A percentile compares a stretch with the other conserved stretches of the same genome.
These are phyloP conservation scores for Lecanicillium sp. DNA, from an alignment of 2,329 filamentous ascomycete genomes.

Conservation along the genomic window DNA sequence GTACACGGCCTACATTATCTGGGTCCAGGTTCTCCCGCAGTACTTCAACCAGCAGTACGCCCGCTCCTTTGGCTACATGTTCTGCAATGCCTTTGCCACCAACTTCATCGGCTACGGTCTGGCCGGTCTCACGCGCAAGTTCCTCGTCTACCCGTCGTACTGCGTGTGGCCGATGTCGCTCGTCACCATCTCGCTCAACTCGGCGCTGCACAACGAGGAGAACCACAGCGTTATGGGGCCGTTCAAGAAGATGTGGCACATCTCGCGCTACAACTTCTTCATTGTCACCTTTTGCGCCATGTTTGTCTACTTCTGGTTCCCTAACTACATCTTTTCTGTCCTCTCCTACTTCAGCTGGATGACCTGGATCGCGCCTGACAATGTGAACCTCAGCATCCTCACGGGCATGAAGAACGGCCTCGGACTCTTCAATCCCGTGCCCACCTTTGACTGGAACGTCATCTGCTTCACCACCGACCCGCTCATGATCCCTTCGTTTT, in stretches of 20 bases:
- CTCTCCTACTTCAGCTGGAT: conserved; percentile 41
- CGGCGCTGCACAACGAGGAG: conserved; percentile 33
- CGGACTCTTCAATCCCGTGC: conserved; percentile 36
- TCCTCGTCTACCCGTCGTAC: conserved; percentile 40
- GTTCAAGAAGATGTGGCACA: conserved; percentile 26
- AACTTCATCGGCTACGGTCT: conserved; percentile 45
- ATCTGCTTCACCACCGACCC: conserved; percentile 16
- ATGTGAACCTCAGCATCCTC: conserved; percentile 22
- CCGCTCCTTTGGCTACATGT: conserved; percentile 36
- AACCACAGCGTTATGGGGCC: conserved; percentile 23
- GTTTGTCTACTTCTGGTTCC: conserved; percentile 46
- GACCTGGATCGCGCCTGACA: conserved; percentile 39
- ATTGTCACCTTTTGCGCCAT: conserved; percentile 32
- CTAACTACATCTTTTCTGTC: conserved; percentile 38
- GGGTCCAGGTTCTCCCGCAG: conserved; percentile 35
- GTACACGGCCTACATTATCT: conserved; percentile 39
- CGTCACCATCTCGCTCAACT: conserved; percentile 37
- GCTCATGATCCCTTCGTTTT: conserved; percentile 19
- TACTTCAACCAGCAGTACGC: conserved; percentile 41
- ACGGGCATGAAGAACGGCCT: conserved; percentile 26
- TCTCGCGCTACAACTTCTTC: conserved; percentile 38
- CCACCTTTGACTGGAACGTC: conserved; percentile 43
- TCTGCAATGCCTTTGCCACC: conserved; percentile 39
- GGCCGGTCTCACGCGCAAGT: conserved; percentile 36
- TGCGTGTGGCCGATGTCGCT: conserved; percentile 44